Evolutionary conservation across 2,329 filamentous ascomycete genomes (phyloP), one percentile per base, ranked within the genome.

Genomic region (Neonectria magnoliae): DNA sequence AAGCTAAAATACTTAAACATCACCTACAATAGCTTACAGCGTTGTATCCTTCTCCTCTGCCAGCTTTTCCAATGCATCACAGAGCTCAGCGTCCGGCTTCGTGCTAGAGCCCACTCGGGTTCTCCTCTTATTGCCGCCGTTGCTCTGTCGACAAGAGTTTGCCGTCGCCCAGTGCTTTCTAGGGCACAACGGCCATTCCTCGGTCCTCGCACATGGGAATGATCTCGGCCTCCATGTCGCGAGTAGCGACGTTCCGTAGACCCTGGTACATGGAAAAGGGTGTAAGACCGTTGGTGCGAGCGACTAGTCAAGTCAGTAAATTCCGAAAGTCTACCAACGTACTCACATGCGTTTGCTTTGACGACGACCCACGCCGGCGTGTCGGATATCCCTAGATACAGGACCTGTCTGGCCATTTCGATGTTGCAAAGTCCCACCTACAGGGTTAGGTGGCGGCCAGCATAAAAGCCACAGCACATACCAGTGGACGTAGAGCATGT

Each of bases 181-280:
- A 82, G 74, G 61, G 83, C 81, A 84, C 84, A 86, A 87, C 60
- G 11, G 76, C 86, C 85, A 76, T 76, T 1, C 72, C 76, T 8
- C 76, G 71, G n/a, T 74, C 67, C 2, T 67, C 55, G n/a, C 72
- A 72, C 76, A 78, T 78, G 8, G 75, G 76, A 8, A 78, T 70
- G 47, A 78, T 72, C 3, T 78, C 77, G 0, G 69, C 66, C 22
- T 78, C 76, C 33, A 78, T 71, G 27, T 77, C 76, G 1, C 76
- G 55, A 4, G 33, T 29, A 1, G 68, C 59, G 2, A 68, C 72
- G 9, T 69, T 75, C 73, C 73, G 77, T 11, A 68, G 65, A 10
- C 76, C 76, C 14, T 78, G 75, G 29, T 77, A 79, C 13, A 77
- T 65, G 1, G 33, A 67, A 36, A 79, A 79, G 0, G 62, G 75